Conservation (phyloP, 352 stramenopile species). For the Chloridella minuta region DNA sequence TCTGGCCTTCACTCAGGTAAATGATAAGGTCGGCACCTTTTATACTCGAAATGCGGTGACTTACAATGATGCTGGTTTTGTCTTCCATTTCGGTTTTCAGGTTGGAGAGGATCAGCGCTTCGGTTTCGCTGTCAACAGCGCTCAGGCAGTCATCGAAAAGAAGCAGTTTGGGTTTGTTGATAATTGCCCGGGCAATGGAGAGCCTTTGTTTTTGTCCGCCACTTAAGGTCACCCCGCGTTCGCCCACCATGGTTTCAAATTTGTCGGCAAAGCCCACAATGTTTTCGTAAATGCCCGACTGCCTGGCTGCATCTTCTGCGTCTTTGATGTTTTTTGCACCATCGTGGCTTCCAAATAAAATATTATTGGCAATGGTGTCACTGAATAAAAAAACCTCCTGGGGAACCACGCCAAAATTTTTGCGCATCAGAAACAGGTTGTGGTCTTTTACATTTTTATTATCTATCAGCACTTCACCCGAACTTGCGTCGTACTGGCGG, state of each 20-base stretch:
- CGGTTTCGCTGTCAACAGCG: constrained; percentile 33
- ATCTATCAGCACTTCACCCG: too few species aligned
- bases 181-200: constrained; percentile 51
- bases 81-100: constrained; percentile 28
- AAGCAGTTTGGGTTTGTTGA: constrained; percentile 49
- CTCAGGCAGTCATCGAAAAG: constrained; percentile 51
- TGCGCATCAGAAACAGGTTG: too few species aligned
- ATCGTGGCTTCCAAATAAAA: too few species aligned
- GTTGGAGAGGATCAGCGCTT: constrained; percentile 35
- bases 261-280: constrained; percentile 34
- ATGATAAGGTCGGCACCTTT: constrained; percentile 61
- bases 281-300: too few species aligned
- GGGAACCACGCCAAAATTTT: constrained; percentile 43
- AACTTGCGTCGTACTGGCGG: constrained; percentile 24
- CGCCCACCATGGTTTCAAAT: constrained; percentile 43
- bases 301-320: too few species aligned
- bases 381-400: constrained; percentile 63
- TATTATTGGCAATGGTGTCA: constrained; percentile 24
- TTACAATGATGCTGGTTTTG: constrained; percentile 60
- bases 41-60: constrained; percentile 58
- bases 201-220: constrained; percentile 72
- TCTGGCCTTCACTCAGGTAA: constrained; percentile 48
- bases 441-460: too few species aligned
- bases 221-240: constrained; percentile 43
- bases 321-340: too few species aligned